phyloP scores from a whole-genome alignment of 2,329 filamentous ascomycete genomes.

The Penicillium sp. region DNA sequence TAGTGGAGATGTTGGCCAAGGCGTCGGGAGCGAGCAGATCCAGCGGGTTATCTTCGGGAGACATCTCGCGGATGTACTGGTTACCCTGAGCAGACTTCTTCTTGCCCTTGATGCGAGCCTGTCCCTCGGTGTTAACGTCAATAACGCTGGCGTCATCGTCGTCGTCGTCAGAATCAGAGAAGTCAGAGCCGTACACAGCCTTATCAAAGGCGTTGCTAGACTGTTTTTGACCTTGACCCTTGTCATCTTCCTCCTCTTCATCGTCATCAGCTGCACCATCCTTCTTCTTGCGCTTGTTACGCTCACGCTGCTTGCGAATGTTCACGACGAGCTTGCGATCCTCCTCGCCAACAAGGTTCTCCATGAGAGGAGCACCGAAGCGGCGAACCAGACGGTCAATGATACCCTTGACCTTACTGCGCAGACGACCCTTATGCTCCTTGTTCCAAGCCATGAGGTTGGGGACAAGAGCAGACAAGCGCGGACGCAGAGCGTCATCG shows the following conservation, averaged over 20 bases:
- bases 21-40: slow-evolving; percentile 90
- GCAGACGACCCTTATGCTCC: slow-evolving; percentile 97
- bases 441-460: slow-evolving; percentile 96
- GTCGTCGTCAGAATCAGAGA: slow-evolving; percentile 59
- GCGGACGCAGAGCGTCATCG: slow-evolving; percentile 75
- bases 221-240: slow-evolving; percentile 54
- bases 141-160: slow-evolving; percentile 62
- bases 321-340: slow-evolving; percentile 91
- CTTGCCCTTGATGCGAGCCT: slow-evolving; percentile 49
- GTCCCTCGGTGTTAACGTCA: slow-evolving; percentile 47
- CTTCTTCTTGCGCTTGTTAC: slow-evolving; percentile 87
- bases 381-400: slow-evolving; percentile 91
- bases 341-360: slow-evolving; percentile 79
- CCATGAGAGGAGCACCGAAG: slow-evolving; percentile 82
- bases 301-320: slow-evolving; percentile 93
- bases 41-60: slow-evolving; percentile 85
- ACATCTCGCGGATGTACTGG: slow-evolving; percentile 85
- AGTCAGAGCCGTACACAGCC: slow-evolving; percentile 80
- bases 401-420: slow-evolving; percentile 97
- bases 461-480: slow-evolving; percentile 78
- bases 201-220: slow-evolving; percentile 96
- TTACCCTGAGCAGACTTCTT: slow-evolving; percentile 52
- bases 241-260: slow-evolving; percentile 58
- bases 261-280: slow-evolving; percentile 64
- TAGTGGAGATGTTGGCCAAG: slow-evolving; percentile 90